Conservation (phyloP, 148 eudicot genomes). For the Nyssa sinensis region DNA sequence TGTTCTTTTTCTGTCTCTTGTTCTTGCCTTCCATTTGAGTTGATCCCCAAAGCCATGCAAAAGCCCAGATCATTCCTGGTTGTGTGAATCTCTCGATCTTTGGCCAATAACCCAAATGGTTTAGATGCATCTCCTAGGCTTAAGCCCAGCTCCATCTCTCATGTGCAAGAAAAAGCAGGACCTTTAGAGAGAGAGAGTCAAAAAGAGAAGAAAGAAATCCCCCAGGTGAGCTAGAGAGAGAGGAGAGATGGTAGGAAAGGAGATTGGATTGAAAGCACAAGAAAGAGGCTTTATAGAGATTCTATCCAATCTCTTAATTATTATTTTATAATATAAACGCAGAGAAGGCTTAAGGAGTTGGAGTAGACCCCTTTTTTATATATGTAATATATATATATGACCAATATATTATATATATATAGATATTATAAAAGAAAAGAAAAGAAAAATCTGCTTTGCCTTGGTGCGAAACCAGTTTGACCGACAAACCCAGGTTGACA, state of each 20-base stretch:
- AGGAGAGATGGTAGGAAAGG: neutral
- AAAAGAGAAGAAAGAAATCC: neutral
- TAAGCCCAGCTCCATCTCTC: slow-evolving; percentile 37
- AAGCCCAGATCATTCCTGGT: slow-evolving; percentile 14
- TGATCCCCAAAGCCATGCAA: slow-evolving; percentile 32
- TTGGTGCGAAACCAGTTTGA: slow-evolving; percentile 16
- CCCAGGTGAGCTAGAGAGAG: neutral
- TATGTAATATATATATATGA: too few relatives aligned
- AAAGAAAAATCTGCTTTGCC: too few relatives aligned
- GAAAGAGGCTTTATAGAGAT: slow-evolving; percentile 36
- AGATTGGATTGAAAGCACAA: slow-evolving; percentile 1
- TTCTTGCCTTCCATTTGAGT: neutral
- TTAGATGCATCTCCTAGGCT: slow-evolving; percentile 30
- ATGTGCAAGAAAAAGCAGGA: neutral
- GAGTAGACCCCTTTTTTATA: too few relatives aligned
- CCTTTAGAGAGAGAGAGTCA: neutral
- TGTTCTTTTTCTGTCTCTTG: neutral
- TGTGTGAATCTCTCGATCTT: neutral
- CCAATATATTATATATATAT: neutral
- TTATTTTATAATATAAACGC: neutral
- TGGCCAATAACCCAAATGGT: slow-evolving; percentile 8
- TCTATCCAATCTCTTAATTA: slow-evolving; percentile 7
- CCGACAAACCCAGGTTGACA: slow-evolving; percentile 23
- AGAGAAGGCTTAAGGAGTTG: too few relatives aligned
- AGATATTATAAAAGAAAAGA: neutral